Conservation (phyloP, 2,329 filamentous ascomycete species). For the Sporothrix brunneoviolacea region DNA sequence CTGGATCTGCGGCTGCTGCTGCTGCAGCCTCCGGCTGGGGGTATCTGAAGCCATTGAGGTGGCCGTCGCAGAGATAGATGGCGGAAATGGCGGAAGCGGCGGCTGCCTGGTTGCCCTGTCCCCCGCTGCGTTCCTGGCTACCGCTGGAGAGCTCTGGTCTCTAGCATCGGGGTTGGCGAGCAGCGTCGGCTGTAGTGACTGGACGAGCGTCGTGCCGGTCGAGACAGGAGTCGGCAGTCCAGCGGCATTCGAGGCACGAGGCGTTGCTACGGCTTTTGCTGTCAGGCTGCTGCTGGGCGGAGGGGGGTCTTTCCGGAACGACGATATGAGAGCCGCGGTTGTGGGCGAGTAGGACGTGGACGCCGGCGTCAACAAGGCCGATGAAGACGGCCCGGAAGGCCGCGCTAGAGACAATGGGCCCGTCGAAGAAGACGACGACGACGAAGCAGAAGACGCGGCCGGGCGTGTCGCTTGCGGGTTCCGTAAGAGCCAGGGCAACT, state of each 20-base stretch:
- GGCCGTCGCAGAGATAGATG: neutral
- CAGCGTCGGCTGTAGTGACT: neutral
- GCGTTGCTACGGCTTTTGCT: neutral
- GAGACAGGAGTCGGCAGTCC: conserved; percentile 3
- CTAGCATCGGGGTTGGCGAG: neutral
- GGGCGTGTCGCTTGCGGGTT: conserved; percentile 33
- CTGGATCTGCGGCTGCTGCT: conserved; percentile 33
- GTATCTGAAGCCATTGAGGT: conserved; percentile 1
- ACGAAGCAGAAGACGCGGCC: neutral
- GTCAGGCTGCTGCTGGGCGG: neutral
- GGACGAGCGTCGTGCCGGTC: conserved; percentile 5
- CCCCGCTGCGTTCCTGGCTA: neutral
- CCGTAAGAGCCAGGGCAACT: conserved; percentile 51
- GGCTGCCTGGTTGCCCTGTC: neutral
- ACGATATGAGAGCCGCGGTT: conserved; percentile 10
- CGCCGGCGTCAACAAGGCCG: neutral
- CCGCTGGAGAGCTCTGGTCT: neutral
- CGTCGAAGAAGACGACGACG: neutral
- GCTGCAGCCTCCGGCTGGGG: conserved; percentile 21
- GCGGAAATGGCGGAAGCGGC: neutral
- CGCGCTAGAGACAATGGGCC: neutral
- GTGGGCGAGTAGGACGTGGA: conserved; percentile 2
- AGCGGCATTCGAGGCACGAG: neutral
- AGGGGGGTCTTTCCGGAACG: conserved; percentile 9
- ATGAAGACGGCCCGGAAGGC: neutral